Evolutionary conservation across 768 basidiomycete genomes (phyloP), one percentile per base, ranked within the genome.

Genomic region (Gymnopilus dilepis): DNA sequence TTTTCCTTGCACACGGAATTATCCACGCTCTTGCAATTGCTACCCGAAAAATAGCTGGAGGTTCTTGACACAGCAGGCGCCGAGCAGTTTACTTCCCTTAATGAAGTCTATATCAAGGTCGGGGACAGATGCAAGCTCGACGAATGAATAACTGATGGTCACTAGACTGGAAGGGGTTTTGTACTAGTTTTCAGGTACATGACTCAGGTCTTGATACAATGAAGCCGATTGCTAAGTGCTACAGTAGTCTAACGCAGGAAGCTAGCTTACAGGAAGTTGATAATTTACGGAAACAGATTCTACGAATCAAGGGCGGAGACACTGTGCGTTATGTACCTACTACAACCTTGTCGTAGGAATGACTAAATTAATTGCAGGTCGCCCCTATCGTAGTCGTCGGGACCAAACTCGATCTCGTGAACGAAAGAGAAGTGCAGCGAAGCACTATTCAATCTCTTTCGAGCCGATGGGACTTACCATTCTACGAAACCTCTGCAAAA

Each of bases 401-500:
- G 42, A 94, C 93, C 30, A 94, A 94, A 72, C 79, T 90, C 41
- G 94, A 95, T 72, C 83, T 95, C 38, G 84, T 83, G 26, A 86
- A 84, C 60, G 94, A 95, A 72, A 84, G 94, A 31, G 91, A 94
- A 70, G 90, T 95, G 6, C 84, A 86, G 17, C 79, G 82, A 47
- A 77, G 71, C 41, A 85, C 84, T 0, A 89, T 93, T 33, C 84
- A 89, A 68, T 76, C 84, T 9, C 82, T 92, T 11, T 84, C 88
- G 19, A 78, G 73, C 31, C 80, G 80, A 2, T 93, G 92, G 91
- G 78, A 79, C 13, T 76, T 92, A n/a, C 90, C 82, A 9, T 90
- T 92, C 69, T 94, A 90, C 70, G 93, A 94, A 76, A 94, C 92
- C 2, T 93, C 91, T n/a, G 91, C 92, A 9, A 94, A 94, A 73